Evolutionary conservation across 2,329 filamentous ascomycete genomes (phyloP), one percentile per base, ranked within the genome.

Genomic region (Aureobasidium sp.): DNA sequence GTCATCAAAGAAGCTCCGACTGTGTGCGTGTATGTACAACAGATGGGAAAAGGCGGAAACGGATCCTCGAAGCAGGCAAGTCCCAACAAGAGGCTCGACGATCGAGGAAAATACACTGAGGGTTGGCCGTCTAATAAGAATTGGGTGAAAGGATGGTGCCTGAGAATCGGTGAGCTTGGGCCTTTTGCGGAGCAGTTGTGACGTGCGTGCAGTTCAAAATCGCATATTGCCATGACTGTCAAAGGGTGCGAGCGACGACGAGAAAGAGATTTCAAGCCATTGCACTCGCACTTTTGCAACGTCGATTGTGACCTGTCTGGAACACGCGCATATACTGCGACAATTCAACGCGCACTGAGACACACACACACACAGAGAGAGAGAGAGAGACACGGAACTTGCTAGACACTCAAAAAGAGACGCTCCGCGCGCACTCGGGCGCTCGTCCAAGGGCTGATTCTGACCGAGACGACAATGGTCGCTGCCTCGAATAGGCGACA

Each of bases 181-280:
- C 45, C 34, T 30, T 21, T 22, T 11, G 35, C 35, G 35, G 35
- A 39, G 35, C 35, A 39, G n/a, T n/a, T 45, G 41, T 45, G 35
- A 39, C 45, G 45, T 37, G 32, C n/a, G 32, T 38, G 42, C 30
- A 25, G 42, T 32, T 25, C 22, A 38, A 38, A 48, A 37, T 48
- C 34, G 35, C 45, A 48, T 48, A 48, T 30, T n/a, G n/a, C n/a
- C 44, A 48, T 48, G 44, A 48, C 21, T 29, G 21, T n/a, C n/a
- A n/a, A 37, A 37, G 37, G 30, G 44, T 17, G 37, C 25, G 44
- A 50, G 45, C 24, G 24, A 29, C 17, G 34, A 39, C 45, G 44
- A 50, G 45, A 50, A 50, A 50, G 45, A 50, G 45, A 39, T 50
- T 50, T 48, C 16, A 8, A 21, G 7, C 35, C 25, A 50, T 50